Conservation (phyloP, 441 rosid genomes). For the Gossypium davidsonii region DNA sequence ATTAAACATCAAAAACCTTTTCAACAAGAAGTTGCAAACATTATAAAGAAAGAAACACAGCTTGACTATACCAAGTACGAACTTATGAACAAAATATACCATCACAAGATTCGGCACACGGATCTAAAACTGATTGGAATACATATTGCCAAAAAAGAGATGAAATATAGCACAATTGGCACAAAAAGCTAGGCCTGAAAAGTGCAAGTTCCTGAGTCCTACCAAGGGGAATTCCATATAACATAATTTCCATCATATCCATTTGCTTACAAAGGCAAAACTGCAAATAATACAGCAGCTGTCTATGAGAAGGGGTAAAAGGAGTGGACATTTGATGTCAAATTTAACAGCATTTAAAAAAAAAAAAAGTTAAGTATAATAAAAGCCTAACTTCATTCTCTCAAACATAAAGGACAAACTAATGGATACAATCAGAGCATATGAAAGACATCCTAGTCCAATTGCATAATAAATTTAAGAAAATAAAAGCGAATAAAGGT, state of each 20-base stretch:
- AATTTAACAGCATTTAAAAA: neutral
- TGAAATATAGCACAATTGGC: neutral
- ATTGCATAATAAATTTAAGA: neutral
- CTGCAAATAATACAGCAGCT: neutral
- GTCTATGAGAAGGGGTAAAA: neutral
- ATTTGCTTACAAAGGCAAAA: neutral
- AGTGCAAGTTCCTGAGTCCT: neutral
- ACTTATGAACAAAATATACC: neutral
- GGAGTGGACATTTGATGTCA: neutral
- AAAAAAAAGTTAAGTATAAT: neutral
- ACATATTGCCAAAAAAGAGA: neutral
- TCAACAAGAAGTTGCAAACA: neutral
- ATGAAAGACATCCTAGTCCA: neutral
- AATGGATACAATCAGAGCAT: constrained; percentile 2
- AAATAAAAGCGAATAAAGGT: neutral
- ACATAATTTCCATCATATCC: neutral
- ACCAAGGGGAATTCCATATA: neutral
- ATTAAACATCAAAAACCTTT: neutral
- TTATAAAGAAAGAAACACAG: neutral
- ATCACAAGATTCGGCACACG: neutral
- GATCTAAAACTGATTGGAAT: neutral
- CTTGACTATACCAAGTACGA: neutral
- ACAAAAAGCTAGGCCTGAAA: neutral
- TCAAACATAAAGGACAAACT: neutral
- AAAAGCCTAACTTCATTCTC: neutral